Evolutionary conservation across 164 flowering plant genomes (phyloP), one percentile per base, ranked within the genome.

Genomic region (Vitis cinerea): DNA sequence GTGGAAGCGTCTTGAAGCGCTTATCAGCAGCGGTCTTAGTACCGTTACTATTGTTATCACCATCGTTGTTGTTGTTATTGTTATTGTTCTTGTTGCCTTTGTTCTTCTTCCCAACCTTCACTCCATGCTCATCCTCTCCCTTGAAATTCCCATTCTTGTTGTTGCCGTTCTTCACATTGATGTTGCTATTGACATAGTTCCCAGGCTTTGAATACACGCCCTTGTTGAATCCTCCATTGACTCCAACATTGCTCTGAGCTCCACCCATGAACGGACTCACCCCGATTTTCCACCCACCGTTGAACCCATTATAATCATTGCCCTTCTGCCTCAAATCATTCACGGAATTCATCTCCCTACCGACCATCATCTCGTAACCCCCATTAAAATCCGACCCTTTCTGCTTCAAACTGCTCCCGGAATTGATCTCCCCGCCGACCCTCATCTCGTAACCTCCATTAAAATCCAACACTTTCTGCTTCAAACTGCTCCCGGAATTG

Each of bases 1-100:
- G 83, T 27, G 98, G 97, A 58, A 94, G 89, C 9, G 99, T 88
- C 87, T 92, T 95, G 72, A 92, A 92, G 77, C 92, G 88, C 93
- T 92, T 93, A 65, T 92, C 98, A 11, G 65, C 84, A 6, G 72
- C 77, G 51, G 52, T 81, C 60, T 78, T 85, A 9, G 27, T 69
- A 0, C 77, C 76, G 37, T 62, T 71, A 29, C 69, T 73, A 17
- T 75, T 75, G 37, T 67, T 65, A 37, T 66, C 74, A 13, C 65
- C 70, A 11, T 74, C 69, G 17, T 55, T 75, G 30, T 55, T 79
- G 58, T 69, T 67, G 51, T 75, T 78, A 52, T 73, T 71, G 47
- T 66, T 66, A 58, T 78, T 78, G 59, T 70, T 81, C 30, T 67
- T 63, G 47, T 54, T 55, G 51, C 74, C 67, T 29, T 63, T 74